Base-by-base conservation (phyloP, 495 filamentous ascomycete species). In the Hyphodiscus hymeniophilus region DNA sequence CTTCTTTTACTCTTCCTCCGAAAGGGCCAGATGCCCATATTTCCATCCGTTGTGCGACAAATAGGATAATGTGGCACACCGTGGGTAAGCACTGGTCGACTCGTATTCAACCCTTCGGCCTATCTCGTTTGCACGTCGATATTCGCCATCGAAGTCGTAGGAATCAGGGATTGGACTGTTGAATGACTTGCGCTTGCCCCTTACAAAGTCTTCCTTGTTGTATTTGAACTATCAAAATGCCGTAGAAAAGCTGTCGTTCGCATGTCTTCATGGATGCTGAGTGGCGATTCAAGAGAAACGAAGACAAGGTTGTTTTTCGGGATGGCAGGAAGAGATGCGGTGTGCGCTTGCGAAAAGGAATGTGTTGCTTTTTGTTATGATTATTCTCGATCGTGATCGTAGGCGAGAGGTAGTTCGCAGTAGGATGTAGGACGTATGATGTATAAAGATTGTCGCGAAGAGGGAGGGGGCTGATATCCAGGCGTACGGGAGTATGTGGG, bases 21-120 rank as follows among this genome's bases (percentile, higher is more conserved):
- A 63, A 87, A 89, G 28, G 81, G 85, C 85, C 85, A 89, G 68
- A 87, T 68, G 60, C 78, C 77, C 83, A 87, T 87, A 52, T 61
- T 71, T 70, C 60, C 53, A 47, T 60, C 61, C 54, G 40, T 42
- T 23, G 24, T 16, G 42, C 48, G 18, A 50, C 47, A 16, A 34
- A 35, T 30, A 22, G 42, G 52, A 48, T 45, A 31, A 35, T 20
- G 20, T 40, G 38, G 6, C 34, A 36, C 34, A 4, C 34, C 34
- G 6, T 36, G 34, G 34, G 6, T 36, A 36, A 17, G 22, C 35
- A 30, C n/a, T n/a, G 42, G 18, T 33, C 38, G 18, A 41, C 12
- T 20, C 7, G 38, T 44, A 17, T 28, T 38, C 38, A 38, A 45
- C 34, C 1, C n/a, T 13, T 47, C 32, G 2, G 44, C n/a, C 24